phyloP scores from a whole-genome alignment of 2,329 filamentous ascomycete genomes.

The Penicillium hordei region DNA sequence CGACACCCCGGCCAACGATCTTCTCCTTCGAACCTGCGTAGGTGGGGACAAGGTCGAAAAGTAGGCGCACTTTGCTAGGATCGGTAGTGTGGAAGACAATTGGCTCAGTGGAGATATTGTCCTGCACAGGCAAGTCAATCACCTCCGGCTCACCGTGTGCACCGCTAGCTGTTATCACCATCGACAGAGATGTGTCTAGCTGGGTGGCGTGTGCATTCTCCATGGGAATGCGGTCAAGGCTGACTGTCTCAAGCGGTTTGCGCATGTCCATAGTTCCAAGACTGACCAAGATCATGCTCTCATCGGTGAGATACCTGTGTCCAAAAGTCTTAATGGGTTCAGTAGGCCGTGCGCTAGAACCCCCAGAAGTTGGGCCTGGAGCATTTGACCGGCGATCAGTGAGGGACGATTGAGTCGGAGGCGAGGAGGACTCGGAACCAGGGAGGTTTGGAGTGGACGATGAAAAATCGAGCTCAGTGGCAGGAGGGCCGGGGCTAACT shows the following conservation, averaged over 20 bases:
- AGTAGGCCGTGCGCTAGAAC: slow-evolving; percentile 42
- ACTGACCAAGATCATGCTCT: slow-evolving; percentile 87
- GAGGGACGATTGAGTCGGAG: slow-evolving; percentile 41
- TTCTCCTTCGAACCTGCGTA: slow-evolving; percentile 82
- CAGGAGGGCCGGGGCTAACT: slow-evolving; percentile 49
- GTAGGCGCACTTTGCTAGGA: slow-evolving; percentile 75
- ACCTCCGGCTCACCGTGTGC: slow-evolving; percentile 84
- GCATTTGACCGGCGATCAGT: slow-evolving; percentile 44
- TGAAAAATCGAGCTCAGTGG: slow-evolving; percentile 30
- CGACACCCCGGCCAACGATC: slow-evolving; percentile 83
- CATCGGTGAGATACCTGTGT: slow-evolving; percentile 86
- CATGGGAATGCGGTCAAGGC: slow-evolving; percentile 82
- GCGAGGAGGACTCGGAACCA: slow-evolving; percentile 37
- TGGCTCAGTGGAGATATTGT: slow-evolving; percentile 89
- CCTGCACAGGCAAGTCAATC: slow-evolving; percentile 89
- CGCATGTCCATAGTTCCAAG: slow-evolving; percentile 93
- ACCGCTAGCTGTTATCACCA: slow-evolving; percentile 83
- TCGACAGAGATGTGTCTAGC: slow-evolving; percentile 87
- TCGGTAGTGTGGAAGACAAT: slow-evolving; percentile 84
- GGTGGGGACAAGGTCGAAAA: slow-evolving; percentile 94
- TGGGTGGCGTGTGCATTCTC: slow-evolving; percentile 87
- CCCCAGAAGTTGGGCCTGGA: slow-evolving; percentile 36
- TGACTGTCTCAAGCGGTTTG: slow-evolving; percentile 76
- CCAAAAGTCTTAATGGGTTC: slow-evolving; percentile 94
- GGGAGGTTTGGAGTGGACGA: slow-evolving; percentile 30